These are phyloP conservation scores for Kwoniella heveanensis DNA, from an alignment of 768 basidiomycete genomes.

Conservation along the genomic window DNA sequence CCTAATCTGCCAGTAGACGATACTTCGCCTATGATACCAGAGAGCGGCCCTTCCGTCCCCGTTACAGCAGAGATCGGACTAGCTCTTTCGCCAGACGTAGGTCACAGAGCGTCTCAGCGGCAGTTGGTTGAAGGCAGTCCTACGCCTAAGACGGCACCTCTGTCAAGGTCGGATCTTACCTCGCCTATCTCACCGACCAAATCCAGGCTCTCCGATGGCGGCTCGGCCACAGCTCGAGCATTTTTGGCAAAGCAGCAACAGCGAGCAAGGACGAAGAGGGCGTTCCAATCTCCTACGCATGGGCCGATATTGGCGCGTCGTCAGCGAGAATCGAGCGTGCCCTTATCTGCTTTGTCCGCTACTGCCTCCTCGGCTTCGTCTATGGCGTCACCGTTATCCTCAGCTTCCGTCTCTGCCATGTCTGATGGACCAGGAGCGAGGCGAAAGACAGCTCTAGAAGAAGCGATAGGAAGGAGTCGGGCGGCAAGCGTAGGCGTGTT, in stretches of 20 bases:
- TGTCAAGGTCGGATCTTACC: background rate
- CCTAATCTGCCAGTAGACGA: slow-evolving; percentile 19
- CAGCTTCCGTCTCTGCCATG: slow-evolving; percentile 3
- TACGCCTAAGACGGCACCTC: slow-evolving; percentile 12
- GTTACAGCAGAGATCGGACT: slow-evolving; percentile 29
- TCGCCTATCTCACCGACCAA: slow-evolving; percentile 15
- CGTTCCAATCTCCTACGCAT: slow-evolving; percentile 38
- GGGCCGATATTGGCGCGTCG: slow-evolving; percentile 14
- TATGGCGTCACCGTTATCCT: slow-evolving; percentile 5
- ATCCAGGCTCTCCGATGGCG: slow-evolving; percentile 16
- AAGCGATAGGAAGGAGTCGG: slow-evolving; percentile 43
- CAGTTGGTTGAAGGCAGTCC: background rate
- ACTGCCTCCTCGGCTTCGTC: slow-evolving; percentile 15
- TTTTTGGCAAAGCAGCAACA: slow-evolving; percentile 47
- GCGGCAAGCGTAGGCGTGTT: slow-evolving; percentile 31
- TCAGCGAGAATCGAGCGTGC: slow-evolving; percentile 1
- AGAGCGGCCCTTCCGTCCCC: slow-evolving; percentile 5
- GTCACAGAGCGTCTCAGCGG: background rate
- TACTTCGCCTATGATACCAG: slow-evolving; percentile 5
- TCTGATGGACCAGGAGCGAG: slow-evolving; percentile 14
- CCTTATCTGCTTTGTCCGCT: slow-evolving; percentile 8
- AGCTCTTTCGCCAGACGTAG: slow-evolving; percentile 33
- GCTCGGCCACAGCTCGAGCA: slow-evolving; percentile 37
- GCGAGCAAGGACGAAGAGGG: slow-evolving; percentile 38
- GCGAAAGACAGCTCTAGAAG: slow-evolving; percentile 41